A percentile compares a stretch with the other conserved stretches of the same genome.
These are phyloP conservation scores for Colletotrichum cuscutae DNA, from an alignment of 2,329 filamentous ascomycete genomes.

Conservation along the genomic window DNA sequence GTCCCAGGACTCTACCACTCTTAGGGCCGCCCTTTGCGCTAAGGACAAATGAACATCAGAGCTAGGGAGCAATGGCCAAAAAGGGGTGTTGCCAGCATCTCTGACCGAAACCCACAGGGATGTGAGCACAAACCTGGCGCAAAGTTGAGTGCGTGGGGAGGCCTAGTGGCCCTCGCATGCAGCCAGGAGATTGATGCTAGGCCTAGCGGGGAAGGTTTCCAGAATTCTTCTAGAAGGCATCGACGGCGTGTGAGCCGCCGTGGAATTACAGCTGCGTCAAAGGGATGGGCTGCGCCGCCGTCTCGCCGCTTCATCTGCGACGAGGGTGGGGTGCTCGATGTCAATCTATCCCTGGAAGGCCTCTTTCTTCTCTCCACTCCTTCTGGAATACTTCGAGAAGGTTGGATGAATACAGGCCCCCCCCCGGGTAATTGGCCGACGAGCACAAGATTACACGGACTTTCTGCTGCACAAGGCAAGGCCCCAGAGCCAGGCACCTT, in stretches of 20 bases:
- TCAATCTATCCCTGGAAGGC: conserved; percentile 22
- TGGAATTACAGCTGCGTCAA: conserved; percentile 29
- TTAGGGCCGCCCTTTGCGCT: conserved; percentile 6
- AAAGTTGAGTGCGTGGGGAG: conserved; percentile 41
- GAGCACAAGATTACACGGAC: conserved; percentile 33
- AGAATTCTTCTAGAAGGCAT: conserved; percentile 43
- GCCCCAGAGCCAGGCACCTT: conserved; percentile 12
- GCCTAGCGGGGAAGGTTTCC: conserved; percentile 47
- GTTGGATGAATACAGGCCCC: conserved; percentile 16
- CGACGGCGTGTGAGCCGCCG: conserved; percentile 18
- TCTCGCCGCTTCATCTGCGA: conserved; percentile 33
- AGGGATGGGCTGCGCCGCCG: conserved; percentile 29
- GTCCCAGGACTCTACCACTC: not conserved
- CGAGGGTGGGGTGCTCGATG: conserved; percentile 24
- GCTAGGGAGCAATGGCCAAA: conserved; percentile 16
- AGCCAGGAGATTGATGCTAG: conserved; percentile 44
- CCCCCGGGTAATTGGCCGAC: conserved; percentile 17
- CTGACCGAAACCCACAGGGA: conserved; percentile 23
- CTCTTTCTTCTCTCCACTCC: conserved; percentile 1
- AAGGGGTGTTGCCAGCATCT: conserved; percentile 30
- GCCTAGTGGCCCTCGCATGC: conserved; percentile 40
- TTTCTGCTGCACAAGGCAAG: conserved; percentile 25
- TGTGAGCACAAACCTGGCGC: conserved; percentile 13
- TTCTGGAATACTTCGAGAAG: conserved; percentile 36
- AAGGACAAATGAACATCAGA: conserved; percentile 16